phyloP scores from a whole-genome alignment of 768 basidiomycete genomes.

The Hygrocybe coccinea region DNA sequence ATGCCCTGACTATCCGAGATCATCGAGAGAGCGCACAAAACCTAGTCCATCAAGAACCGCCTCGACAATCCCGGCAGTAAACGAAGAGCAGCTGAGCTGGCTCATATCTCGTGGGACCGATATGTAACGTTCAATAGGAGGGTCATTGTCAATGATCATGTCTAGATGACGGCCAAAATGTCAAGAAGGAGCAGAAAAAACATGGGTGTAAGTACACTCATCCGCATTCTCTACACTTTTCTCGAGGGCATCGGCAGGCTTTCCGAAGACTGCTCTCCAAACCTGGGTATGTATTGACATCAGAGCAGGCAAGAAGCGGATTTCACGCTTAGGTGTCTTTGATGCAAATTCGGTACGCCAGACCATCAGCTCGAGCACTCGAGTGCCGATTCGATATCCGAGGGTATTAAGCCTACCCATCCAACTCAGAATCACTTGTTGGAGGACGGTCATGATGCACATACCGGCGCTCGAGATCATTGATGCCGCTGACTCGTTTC shows the following conservation, averaged over 20 bases:
- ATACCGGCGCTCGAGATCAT: constrained; percentile 90
- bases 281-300: constrained; percentile 95
- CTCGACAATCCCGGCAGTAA: constrained; percentile 95
- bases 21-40: constrained; percentile 59
- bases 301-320: constrained; percentile 82
- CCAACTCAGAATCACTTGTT: background rate
- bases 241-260: constrained; percentile 90
- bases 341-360: constrained; percentile 74
- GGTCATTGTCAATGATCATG: constrained; percentile 98
- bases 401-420: constrained; percentile 74
- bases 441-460: constrained; percentile 2
- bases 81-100: constrained; percentile 92
- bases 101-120: constrained; percentile 94
- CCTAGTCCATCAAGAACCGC: constrained; percentile 92
- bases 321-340: constrained; percentile 90
- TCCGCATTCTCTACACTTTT: constrained; percentile 95
- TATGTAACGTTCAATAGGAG: constrained; percentile 84
- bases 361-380: constrained; percentile 81
- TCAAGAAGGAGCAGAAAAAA: background rate
- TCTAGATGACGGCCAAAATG: constrained; percentile 42
- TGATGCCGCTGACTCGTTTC: constrained; percentile 89
- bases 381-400: constrained; percentile 86
- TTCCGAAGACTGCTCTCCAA: constrained; percentile 91
- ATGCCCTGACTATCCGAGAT: background rate
- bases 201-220: constrained; percentile 61